These are phyloP conservation scores for Capronia epimyces DNA, from an alignment of 2,329 filamentous ascomycete species.

Conservation along the genomic window DNA sequence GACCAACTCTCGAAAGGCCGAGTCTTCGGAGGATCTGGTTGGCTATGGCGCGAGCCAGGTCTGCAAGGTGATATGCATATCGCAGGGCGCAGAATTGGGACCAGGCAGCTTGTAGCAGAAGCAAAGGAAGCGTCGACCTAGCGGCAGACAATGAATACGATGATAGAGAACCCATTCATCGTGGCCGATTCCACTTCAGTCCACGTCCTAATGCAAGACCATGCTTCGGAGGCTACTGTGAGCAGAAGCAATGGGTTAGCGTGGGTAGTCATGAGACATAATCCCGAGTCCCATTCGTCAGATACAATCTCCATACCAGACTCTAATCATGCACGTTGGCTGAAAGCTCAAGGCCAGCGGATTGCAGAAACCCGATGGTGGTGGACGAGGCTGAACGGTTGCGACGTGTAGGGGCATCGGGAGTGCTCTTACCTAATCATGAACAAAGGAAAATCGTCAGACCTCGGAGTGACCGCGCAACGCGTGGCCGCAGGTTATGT, in stretches of 20 bases:
- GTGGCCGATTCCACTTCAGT: not conserved
- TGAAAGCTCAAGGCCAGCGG: too few relatives aligned
- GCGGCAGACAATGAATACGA: not conserved
- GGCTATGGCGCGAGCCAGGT: not conserved
- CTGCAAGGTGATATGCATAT: not conserved
- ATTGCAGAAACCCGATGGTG: too few relatives aligned
- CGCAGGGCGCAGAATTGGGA: slow-evolving; percentile 8
- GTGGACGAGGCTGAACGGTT: too few relatives aligned
- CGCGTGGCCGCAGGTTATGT: not conserved
- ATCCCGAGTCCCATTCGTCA: too few relatives aligned
- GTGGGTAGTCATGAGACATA: too few relatives aligned
- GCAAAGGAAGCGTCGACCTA: not conserved
- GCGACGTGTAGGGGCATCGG: too few relatives aligned
- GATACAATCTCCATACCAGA: too few relatives aligned
- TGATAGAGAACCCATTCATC: not conserved
- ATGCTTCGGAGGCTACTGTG: not conserved
- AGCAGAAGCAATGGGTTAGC: not conserved
- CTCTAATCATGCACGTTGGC: too few relatives aligned
- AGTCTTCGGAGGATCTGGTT: not conserved
- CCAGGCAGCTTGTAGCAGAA: slow-evolving; percentile 1
- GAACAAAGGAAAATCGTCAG: not conserved
- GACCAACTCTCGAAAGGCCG: not conserved
- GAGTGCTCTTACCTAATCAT: not conserved
- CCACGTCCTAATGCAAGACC: not conserved
- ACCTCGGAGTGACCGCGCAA: not conserved